phyloP scores from a whole-genome alignment of 129 eudicot species.

The Escallonia herrerae region DNA sequence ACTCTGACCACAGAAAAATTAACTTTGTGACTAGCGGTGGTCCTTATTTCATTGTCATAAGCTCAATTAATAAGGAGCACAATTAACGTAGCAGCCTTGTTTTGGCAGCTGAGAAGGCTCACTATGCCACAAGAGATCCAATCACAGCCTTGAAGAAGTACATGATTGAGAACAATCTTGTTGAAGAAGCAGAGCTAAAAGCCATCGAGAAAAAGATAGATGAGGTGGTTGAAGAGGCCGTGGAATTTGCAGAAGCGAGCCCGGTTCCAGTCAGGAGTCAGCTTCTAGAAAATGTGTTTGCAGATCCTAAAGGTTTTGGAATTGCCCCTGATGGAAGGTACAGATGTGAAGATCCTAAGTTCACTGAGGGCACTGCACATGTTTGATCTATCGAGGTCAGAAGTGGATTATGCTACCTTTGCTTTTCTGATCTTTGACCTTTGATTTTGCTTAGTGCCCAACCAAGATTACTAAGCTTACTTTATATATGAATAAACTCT shows the following conservation, averaged over 20 bases:
- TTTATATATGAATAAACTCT: neutral
- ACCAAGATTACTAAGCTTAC: neutral
- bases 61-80: neutral
- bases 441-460: neutral
- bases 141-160: constrained; percentile 47
- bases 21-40: too few species aligned
- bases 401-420: neutral
- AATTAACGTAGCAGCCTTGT: neutral
- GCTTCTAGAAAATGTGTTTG: constrained; percentile 51
- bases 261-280: constrained; percentile 42
- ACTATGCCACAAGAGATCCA: constrained; percentile 44
- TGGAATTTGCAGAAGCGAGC: constrained; percentile 53
- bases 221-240: constrained; percentile 45
- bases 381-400: constrained; percentile 13
- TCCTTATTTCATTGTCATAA: too few species aligned
- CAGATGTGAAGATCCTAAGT: constrained; percentile 62
- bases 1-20: too few species aligned
- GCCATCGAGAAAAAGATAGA: constrained; percentile 54
- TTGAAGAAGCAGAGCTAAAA: constrained; percentile 42
- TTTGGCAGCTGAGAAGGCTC: constrained; percentile 49
- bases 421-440: neutral
- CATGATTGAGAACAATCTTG: constrained; percentile 43
- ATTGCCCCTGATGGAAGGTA: constrained; percentile 60
- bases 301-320: constrained; percentile 56
- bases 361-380: constrained; percentile 64